Conservation (phyloP, 2,329 filamentous ascomycete genomes). For the Venturia pyrina region DNA sequence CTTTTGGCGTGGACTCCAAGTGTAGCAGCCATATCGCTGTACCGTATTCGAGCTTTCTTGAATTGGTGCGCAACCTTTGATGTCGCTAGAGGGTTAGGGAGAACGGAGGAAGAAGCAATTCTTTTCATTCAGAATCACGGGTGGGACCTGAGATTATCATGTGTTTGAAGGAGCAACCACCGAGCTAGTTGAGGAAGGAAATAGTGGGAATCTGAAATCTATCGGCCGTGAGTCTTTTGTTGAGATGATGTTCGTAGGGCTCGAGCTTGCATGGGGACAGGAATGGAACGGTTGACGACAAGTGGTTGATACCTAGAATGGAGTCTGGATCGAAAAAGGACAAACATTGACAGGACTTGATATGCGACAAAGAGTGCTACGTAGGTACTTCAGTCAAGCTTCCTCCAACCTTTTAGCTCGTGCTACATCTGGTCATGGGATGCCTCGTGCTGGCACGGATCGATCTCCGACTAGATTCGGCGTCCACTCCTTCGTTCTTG, state of each 20-base stretch:
- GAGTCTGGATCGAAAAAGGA: neutral
- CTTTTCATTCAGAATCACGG: constrained; percentile 1
- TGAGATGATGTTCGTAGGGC: constrained; percentile 1
- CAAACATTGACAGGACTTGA: neutral
- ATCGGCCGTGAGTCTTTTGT: neutral
- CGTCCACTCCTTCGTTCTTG: neutral
- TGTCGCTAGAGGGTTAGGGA: neutral
- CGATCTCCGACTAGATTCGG: neutral
- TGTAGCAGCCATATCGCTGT: constrained; percentile 3
- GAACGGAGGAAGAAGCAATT: neutral
- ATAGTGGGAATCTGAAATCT: neutral
- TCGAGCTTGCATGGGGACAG: neutral
- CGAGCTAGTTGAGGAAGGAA: neutral
- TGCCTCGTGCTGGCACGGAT: neutral
- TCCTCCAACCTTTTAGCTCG: neutral
- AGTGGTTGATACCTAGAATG: neutral
- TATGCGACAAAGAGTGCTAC: neutral
- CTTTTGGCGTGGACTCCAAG: constrained; percentile 40
- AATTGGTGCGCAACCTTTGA: neutral
- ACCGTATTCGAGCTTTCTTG: constrained; percentile 1
- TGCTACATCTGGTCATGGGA: neutral
- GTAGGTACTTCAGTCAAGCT: neutral
- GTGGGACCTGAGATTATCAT: constrained; percentile 1
- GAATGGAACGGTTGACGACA: neutral
- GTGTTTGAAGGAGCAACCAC: neutral